Evolutionary conservation across 2,329 filamentous ascomycete genomes (phyloP).

Genomic region (Hymenoscyphus repandus): DNA sequence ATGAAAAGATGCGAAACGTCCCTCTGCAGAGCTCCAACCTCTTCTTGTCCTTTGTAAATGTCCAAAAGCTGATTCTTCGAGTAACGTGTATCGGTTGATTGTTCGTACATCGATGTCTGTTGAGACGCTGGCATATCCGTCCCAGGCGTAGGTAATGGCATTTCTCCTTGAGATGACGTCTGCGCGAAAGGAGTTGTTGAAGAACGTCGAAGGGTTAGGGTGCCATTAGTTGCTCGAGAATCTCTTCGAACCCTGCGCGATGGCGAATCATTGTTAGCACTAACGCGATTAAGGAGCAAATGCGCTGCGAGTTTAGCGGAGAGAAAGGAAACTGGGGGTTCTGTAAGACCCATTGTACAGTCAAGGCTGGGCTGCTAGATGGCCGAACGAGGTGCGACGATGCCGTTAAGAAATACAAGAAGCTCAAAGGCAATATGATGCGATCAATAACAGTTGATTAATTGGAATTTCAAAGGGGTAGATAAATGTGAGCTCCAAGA

Average conservation of each 20-base stretch:
- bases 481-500: not conserved
- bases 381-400: too few species aligned
- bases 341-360: too few species aligned
- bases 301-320: too few species aligned
- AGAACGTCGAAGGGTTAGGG: slow-evolving; percentile 58
- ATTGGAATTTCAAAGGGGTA: not conserved
- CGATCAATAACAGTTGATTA: not conserved
- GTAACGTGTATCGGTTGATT: slow-evolving; percentile 32
- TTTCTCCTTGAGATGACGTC: slow-evolving; percentile 25
- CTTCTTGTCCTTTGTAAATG: slow-evolving; percentile 58
- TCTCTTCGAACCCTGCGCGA: slow-evolving; percentile 51
- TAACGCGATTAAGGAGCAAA: too few species aligned
- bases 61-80: slow-evolving; percentile 59
- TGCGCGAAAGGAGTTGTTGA: slow-evolving; percentile 51
- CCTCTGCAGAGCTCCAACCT: slow-evolving; percentile 44
- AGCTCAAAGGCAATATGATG: not conserved
- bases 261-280: not conserved
- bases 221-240: slow-evolving; percentile 55
- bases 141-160: slow-evolving; percentile 15
- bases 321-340: too few species aligned
- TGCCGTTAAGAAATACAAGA: too few species aligned
- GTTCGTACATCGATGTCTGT: slow-evolving; percentile 35
- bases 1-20: slow-evolving; percentile 65
- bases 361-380: too few species aligned
- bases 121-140: slow-evolving; percentile 21